These are phyloP conservation scores for Dioscorea zingiberensis DNA, from an alignment of 106 monocot species.

Conservation along the genomic window DNA sequence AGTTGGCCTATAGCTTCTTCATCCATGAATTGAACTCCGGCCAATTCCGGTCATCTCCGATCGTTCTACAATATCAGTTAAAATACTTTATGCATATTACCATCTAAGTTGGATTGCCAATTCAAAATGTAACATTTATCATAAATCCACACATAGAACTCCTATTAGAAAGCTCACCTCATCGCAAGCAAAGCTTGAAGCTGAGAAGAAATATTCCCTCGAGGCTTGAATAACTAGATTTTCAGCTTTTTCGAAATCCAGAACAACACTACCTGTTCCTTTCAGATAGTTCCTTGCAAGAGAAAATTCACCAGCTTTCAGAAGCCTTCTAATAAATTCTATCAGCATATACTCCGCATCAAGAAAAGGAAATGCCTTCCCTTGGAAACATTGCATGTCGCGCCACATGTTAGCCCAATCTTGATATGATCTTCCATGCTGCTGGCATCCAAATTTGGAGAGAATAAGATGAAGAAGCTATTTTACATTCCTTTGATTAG, in stretches of 20 bases:
- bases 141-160: neutral
- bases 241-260: constrained; percentile 76
- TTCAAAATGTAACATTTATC: too few relatives aligned
- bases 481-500: constrained; percentile 79
- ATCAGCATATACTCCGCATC: constrained; percentile 79
- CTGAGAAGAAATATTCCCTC: constrained; percentile 93
- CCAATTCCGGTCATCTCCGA: too few relatives aligned
- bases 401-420: constrained; percentile 93
- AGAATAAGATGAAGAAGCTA: constrained; percentile 84
- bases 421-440: constrained; percentile 64
- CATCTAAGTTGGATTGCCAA: too few relatives aligned
- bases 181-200: constrained; percentile 66
- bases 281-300: constrained; percentile 95
- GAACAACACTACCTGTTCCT: constrained; percentile 46
- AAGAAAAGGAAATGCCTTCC: constrained; percentile 86
- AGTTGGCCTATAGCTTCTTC: too few relatives aligned
- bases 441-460: constrained; percentile 85
- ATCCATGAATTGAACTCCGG: too few relatives aligned
- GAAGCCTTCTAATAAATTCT: constrained; percentile 83
- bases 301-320: constrained; percentile 92
- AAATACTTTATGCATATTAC: too few relatives aligned
- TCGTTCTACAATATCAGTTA: too few relatives aligned
- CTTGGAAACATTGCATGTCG: constrained; percentile 77
- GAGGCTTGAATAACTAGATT: constrained; percentile 84
- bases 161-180: constrained; percentile 42